Base-by-base conservation (phyloP, 225 moss, liverwort and hornwort genomes). In the Asterella californica region DNA sequence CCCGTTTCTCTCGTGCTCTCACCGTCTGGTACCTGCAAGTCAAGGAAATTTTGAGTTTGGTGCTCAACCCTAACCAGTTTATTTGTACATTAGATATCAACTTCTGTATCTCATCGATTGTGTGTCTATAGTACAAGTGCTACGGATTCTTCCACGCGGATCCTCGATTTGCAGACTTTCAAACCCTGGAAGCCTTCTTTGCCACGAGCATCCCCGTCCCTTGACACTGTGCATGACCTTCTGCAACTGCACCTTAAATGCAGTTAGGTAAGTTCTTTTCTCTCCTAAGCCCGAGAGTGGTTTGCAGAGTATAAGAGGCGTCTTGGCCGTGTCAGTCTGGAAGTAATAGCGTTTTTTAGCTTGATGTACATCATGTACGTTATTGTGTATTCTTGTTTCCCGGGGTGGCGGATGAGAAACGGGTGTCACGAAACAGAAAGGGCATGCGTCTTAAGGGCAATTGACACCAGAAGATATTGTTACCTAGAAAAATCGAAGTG, bases 201-300 rank as follows among this genome's bases (percentile, higher is more conserved):
- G 55, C 37, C 61, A 37, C 78, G 64, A 78, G 42, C 79, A 52
- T 70, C 74, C 73, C 73, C 9, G 38, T 42, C 37, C 17, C n/a
- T 66, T 65, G 76, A 70, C 18, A 78, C 71, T 70, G 27, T 75
- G 22, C 37, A 76, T 65, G 79, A 79, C 70, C 47, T 75, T 76
- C 79, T 82, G 85, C 79, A 82, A 85, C 85, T 85, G 85, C 82
- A 85, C 85, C 82, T 76, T 85, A 85, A 85, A 85, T 85, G 85
- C 85, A 79, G 82, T 85, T 85, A 85, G 85, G 85, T 82, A 76
- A 36, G 79, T 64, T 30, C 47, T 54, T 27, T 46, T 22, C 57
- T 71, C 30, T 6, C 61, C 61, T 15, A 6, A 38, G 48, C 19
- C 22, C 63, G 59, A 61, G 65, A 5, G 14, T 54, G 18, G 21